Conservation (phyloP, 2,329 filamentous ascomycete species). For the Colletotrichum plurivorum region DNA sequence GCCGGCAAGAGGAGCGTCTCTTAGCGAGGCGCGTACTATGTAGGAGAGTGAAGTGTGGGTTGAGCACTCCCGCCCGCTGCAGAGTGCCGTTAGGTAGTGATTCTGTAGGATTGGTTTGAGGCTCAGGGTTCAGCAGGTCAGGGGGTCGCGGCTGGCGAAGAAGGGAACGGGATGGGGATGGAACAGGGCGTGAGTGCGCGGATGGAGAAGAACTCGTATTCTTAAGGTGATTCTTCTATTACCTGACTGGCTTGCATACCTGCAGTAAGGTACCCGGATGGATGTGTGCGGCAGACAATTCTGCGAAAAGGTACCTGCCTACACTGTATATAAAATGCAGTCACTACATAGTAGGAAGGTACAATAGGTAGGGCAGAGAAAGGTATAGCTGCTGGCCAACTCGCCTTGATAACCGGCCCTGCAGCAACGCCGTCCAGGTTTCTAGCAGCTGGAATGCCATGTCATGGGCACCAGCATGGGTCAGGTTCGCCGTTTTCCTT, state of each 20-base stretch:
- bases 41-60: too few relatives aligned
- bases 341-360: background rate
- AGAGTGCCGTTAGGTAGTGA: too few relatives aligned
- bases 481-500: conserved; percentile 15
- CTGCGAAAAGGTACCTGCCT: too few relatives aligned
- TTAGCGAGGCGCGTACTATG: too few relatives aligned
- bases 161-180: conserved; percentile 9
- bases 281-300: too few relatives aligned
- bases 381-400: too few relatives aligned
- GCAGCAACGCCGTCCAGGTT: background rate
- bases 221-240: conserved; percentile 31
- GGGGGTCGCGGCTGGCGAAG: conserved; percentile 29
- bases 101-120: conserved; percentile 5
- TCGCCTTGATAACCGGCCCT: too few relatives aligned
- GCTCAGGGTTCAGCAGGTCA: conserved; percentile 5
- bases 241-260: too few relatives aligned
- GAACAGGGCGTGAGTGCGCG: background rate
- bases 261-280: too few relatives aligned
- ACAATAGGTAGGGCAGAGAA: background rate
- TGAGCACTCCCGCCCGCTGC: too few relatives aligned
- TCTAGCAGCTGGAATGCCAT: conserved; percentile 27
- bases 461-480: conserved; percentile 34
- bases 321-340: background rate
- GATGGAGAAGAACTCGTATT: conserved; percentile 35
- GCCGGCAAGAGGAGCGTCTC: background rate